A percentile compares a stretch with the other conserved stretches of the same genome.
These are phyloP conservation scores for Teunomyces gatunensis DNA, from an alignment of 805 yeast species.

Conservation along the genomic window DNA sequence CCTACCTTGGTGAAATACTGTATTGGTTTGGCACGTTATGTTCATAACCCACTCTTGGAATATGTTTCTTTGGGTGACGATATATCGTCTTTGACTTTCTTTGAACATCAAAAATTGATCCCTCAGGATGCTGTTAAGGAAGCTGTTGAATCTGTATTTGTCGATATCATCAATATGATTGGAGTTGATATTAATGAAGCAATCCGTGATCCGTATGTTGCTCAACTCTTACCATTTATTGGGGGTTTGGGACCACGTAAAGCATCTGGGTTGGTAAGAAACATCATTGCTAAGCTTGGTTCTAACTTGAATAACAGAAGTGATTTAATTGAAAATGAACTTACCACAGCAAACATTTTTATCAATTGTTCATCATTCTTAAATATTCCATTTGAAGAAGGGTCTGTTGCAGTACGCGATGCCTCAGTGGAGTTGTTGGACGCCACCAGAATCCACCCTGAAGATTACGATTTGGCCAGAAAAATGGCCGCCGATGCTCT, in stretches of 20 bases:
- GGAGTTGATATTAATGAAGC: slow-evolving; percentile 95
- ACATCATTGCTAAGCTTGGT: slow-evolving; percentile 64
- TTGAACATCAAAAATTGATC: slow-evolving; percentile 70
- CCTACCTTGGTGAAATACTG: slow-evolving; percentile 79
- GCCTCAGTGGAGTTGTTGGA: slow-evolving; percentile 80
- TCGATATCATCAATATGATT: slow-evolving; percentile 84
- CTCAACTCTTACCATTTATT: slow-evolving; percentile 70
- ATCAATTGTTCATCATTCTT: slow-evolving; percentile 91
- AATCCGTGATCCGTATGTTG: slow-evolving; percentile 67
- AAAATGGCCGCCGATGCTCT: slow-evolving; percentile 98
- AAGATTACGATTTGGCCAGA: slow-evolving; percentile 92
- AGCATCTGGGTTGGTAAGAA: slow-evolving; percentile 81
- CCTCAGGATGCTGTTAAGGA: slow-evolving; percentile 59
- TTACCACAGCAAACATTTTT: slow-evolving; percentile 77
- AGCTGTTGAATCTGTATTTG: slow-evolving; percentile 77
- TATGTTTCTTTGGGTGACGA: slow-evolving; percentile 80
- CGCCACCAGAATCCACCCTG: slow-evolving; percentile 96
- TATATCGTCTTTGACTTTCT: slow-evolving; percentile 63
- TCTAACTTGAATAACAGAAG: slow-evolving; percentile 65
- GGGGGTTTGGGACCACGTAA: slow-evolving; percentile 96
- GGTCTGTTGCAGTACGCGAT: slow-evolving; percentile 47
- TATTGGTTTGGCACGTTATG: slow-evolving; percentile 85
- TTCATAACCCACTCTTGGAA: slow-evolving; percentile 91
- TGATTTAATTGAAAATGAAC: slow-evolving; percentile 77
- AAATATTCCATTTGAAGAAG: slow-evolving; percentile 67